phyloP scores from a whole-genome alignment of 805 yeast genomes.

The Zygosaccharomyces lentus region DNA sequence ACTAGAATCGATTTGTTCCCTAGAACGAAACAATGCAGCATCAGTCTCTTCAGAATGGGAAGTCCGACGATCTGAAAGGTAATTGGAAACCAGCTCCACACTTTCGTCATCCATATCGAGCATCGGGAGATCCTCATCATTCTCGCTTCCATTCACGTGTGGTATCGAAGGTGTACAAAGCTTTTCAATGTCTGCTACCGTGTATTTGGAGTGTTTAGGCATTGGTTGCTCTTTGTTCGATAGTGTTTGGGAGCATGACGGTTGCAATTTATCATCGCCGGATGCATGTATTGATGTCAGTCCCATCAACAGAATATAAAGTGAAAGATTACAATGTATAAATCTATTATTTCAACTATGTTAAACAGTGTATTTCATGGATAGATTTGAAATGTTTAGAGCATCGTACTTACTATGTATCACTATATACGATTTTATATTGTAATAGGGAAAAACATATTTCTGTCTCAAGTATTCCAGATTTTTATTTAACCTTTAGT shows the following conservation, averaged over 20 bases:
- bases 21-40: background rate
- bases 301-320: constrained; percentile 2
- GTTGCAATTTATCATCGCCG: background rate
- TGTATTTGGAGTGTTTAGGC: constrained; percentile 11
- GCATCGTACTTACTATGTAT: no score
- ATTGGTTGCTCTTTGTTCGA: background rate
- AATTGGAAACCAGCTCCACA: constrained; percentile 42
- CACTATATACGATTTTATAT: no score
- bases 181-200: constrained; percentile 20
- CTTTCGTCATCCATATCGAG: constrained; percentile 45
- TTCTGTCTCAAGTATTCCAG: no score
- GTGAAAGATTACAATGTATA: background rate
- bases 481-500: no score
- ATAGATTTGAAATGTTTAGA: no score
- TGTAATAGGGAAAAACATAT: no score
- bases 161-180: background rate
- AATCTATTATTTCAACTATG: no score
- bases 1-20: constrained; percentile 12
- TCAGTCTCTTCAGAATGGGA: background rate
- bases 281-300: constrained; percentile 11
- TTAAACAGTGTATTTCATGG: no score
- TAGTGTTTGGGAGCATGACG: background rate
- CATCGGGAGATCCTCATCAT: constrained; percentile 47
- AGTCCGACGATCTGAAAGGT: constrained; percentile 31
- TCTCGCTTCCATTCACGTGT: background rate